Base-by-base conservation (phyloP, 2,329 filamentous ascomycete species). In the Ophiostoma himal-ulmi region DNA sequence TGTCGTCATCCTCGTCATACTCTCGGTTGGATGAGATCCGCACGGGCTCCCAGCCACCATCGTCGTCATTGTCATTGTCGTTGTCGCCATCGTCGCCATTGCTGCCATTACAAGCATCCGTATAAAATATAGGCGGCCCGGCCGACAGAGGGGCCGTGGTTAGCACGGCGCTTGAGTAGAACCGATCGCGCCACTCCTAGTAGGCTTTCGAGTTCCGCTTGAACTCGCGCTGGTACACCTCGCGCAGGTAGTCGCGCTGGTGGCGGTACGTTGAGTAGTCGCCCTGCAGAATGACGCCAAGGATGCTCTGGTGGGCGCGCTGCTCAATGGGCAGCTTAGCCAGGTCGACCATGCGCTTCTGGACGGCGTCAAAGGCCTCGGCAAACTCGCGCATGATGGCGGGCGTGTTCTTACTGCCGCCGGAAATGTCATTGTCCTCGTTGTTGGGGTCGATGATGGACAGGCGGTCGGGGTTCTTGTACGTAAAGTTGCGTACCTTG, bases 361-460 rank as follows among this genome's bases (percentile, higher is more conserved):
- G 81, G 20, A 96, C 79, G 2, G 78, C 78, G 11, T 82, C 76
- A 76, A 88, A 86, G 0, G 91, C 91, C 1, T 88, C 80, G 0
- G 85, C 81, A 78, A 99, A 98, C 14, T 84, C 83, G n/a, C 82
- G 77, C 74, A 92, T 82, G 67, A 97, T 91, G 10, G 86, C 82
- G 0, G 79, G 74, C 8, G 91, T 91, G 74, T 92, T 91, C 65
- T 83, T 85, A 0, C 93, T 95, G 11, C 94, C 94, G 11, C 93
- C 93, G 0, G 95, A 90, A 36, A 99, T 95, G 76, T 99, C 95
- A 78, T 98, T 98, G 36, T 84, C 81, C 0, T 86, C 78, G 71
- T 92, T 91, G 78, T 98, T 97, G 0, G 95, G 95, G 76, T 99
- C 95, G 71, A 97, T 90, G 75, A 99, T 97, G 10, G 90, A 91